These are phyloP conservation scores for Mayamaea pseudoterrestris DNA, from an alignment of 108 stramenopile species.

Conservation along the genomic window DNA sequence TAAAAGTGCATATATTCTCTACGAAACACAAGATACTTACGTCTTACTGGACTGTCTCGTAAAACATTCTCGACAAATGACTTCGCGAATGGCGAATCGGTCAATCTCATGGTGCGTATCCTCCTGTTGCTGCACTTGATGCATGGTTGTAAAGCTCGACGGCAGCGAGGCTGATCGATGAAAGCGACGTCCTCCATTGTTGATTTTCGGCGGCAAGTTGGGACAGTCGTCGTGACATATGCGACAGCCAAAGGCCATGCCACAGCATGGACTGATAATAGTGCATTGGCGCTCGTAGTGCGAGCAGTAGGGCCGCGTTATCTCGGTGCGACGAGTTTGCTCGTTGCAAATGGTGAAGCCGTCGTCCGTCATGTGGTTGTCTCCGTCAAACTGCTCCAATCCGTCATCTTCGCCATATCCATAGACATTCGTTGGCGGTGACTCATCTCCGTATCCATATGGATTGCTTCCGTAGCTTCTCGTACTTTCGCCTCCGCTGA, in stretches of 20 bases:
- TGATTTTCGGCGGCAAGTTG: conserved; percentile 18
- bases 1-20: neutral
- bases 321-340: conserved; percentile 18
- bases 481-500: neutral
- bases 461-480: neutral
- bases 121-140: conserved; percentile 11
- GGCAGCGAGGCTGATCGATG: conserved; percentile 6
- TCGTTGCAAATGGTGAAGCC: conserved; percentile 7
- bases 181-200: conserved; percentile 1
- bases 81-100: conserved; percentile 58
- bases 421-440: conserved; percentile 7
- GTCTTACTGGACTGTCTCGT: conserved; percentile 72
- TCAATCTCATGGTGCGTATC: conserved; percentile 75
- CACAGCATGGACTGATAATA: conserved; percentile 70
- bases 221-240: conserved; percentile 78
- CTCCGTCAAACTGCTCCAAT: neutral
- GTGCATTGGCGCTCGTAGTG: conserved; percentile 75
- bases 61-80: conserved; percentile 72
- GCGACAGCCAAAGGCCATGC: conserved; percentile 70
- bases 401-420: neutral
- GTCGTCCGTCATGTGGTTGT: neutral
- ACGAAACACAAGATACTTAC: conserved; percentile 19
- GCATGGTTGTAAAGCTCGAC: conserved; percentile 3
- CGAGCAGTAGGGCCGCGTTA: conserved; percentile 36
- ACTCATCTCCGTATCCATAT: conserved; percentile 6